Base-by-base conservation (phyloP, 2,329 filamentous ascomycete genomes). In the Penicillium sp. region DNA sequence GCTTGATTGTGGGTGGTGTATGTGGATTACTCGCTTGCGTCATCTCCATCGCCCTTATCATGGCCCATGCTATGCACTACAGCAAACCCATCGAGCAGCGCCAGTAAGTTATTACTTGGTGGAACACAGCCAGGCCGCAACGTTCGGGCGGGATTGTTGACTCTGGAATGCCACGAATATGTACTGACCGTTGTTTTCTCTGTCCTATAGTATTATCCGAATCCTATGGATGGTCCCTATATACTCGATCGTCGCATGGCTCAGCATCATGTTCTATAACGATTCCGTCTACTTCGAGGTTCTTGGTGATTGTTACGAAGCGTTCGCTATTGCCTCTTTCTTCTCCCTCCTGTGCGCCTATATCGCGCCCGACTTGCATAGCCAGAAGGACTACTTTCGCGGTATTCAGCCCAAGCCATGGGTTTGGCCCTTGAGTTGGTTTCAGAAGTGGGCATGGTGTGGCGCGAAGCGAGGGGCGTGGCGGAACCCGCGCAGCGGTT, bases 181-280 rank as follows among this genome's bases (percentile, higher is more conserved):
- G 7, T 13, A 47, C 52, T 56, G 29, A 55, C 49, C 9, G 13
- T 11, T 21, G 35, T 6, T 49, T 16, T 46, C 39, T 35, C 65
- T 79, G 39, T 14, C 19, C n/a, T 75, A 33, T 66, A 90, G 86
- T 70, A 91, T 95, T 69, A 93, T 95, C 65, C 89, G 91, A 49
- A 93, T 96, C 63, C 83, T 96, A 21, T 87, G 92, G 73, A 93
- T 95, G 90, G 85, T 95, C 51, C 91, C 91, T 49, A 81, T 93
- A 59, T 95, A 95, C 74, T 82, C 88, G 52, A 79, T 86, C 43
- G 87, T 91, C 22, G 87, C 89, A 39, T 90, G 90, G 70, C 81
- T 92, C 39, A 87, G 87, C 59, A 85, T 90, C 64, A 79, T 83
- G 61, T 91, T 84, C 77, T 93, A 93, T 78, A 84, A 82, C 71